Percentiles rank a stretch among this genome's conserved stretches.
These are phyloP conservation scores for Phytophthora sojae DNA, from an alignment of 352 stramenopile genomes.

Conservation along the genomic window DNA sequence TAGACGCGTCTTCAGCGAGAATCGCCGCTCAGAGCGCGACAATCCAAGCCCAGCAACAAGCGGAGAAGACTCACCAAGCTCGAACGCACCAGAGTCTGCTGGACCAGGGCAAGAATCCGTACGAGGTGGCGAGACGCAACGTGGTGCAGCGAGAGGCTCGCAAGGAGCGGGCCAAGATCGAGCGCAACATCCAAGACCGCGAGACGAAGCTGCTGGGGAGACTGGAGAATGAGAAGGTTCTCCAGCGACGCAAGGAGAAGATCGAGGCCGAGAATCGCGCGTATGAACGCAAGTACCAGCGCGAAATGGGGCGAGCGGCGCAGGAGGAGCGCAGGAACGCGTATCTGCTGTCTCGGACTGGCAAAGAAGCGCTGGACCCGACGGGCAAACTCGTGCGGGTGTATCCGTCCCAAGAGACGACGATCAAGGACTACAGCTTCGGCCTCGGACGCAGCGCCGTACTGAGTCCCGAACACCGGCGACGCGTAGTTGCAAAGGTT, in stretches of 20 bases:
- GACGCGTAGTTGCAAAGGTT: conserved; percentile 57
- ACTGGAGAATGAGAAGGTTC: conserved; percentile 61
- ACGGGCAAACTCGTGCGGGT: conserved; percentile 68
- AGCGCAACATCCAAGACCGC: conserved; percentile 60
- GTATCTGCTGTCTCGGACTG: conserved; percentile 66
- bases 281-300: conserved; percentile 77
- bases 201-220: conserved; percentile 59
- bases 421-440: conserved; percentile 76
- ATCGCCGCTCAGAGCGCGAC: conserved; percentile 59
- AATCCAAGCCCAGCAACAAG: conserved; percentile 34
- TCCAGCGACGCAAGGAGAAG: conserved; percentile 46
- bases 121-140: conserved; percentile 68
- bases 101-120: conserved; percentile 78
- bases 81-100: conserved; percentile 60
- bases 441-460: conserved; percentile 66
- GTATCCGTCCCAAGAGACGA: conserved; percentile 79
- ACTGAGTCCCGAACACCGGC: conserved; percentile 44
- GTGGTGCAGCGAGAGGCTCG: conserved; percentile 47
- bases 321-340: conserved; percentile 59
- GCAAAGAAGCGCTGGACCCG: conserved; percentile 66
- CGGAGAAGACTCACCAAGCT: conserved; percentile 42
- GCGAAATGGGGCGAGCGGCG: conserved; percentile 66
- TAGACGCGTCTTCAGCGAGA: conserved; percentile 53
- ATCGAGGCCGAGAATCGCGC: conserved; percentile 47
- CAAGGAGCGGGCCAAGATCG: conserved; percentile 49